Evolutionary conservation across 805 yeast genomes (phyloP).

Genomic region (Jamesozyma spencerorum): DNA sequence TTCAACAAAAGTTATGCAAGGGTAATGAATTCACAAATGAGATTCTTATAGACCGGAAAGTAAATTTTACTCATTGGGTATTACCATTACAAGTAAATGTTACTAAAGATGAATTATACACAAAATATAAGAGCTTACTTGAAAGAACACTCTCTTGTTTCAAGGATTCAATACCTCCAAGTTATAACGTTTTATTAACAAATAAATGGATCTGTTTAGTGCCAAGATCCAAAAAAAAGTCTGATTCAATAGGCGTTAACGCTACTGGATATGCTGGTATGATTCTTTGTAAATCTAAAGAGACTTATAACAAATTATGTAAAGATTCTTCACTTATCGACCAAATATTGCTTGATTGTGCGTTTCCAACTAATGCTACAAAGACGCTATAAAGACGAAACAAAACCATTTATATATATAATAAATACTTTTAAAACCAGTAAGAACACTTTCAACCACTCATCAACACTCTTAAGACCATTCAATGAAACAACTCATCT

Average conservation of each 20-base stretch:
- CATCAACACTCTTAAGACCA: too few relatives aligned
- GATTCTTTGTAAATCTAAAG: conserved; percentile 61
- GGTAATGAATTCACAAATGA: conserved; percentile 37
- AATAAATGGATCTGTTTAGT: conserved; percentile 74
- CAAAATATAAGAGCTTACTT: conserved; percentile 61
- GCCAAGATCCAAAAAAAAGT: conserved; percentile 61
- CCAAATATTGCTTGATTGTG: conserved; percentile 47
- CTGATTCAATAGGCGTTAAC: conserved; percentile 42
- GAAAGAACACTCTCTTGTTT: conserved; percentile 60
- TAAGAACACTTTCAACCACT: too few relatives aligned
- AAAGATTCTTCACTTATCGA: conserved; percentile 37
- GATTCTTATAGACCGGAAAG: conserved; percentile 48
- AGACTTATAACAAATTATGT: conserved; percentile 39
- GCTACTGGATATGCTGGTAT: conserved; percentile 76
- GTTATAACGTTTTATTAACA: conserved; percentile 78
- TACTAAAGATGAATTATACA: conserved; percentile 49
- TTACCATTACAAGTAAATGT: conserved; percentile 46
- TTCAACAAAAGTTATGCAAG: conserved; percentile 42
- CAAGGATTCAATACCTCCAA: conserved; percentile 32
- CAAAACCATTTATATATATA: too few relatives aligned
- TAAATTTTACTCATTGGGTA: conserved; percentile 75
- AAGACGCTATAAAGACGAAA: too few relatives aligned
- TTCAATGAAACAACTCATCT: too few relatives aligned
- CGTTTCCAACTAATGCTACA: conserved; percentile 57
- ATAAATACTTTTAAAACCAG: too few relatives aligned